Conservation (phyloP, 2,329 filamentous ascomycete species). For the Colletotrichum sansevieriae region DNA sequence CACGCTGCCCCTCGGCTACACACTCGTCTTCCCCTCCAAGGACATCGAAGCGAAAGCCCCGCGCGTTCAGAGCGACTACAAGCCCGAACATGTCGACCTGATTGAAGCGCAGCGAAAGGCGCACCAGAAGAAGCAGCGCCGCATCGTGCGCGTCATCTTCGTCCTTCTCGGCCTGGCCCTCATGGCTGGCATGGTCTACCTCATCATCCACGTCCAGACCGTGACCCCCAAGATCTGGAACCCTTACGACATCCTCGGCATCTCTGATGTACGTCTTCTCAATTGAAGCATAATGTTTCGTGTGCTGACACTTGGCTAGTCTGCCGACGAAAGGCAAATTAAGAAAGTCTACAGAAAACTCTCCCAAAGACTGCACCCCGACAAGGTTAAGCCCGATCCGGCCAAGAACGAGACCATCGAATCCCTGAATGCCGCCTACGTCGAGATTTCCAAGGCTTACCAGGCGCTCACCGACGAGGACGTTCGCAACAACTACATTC, state of each 20-base stretch:
- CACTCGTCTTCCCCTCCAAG: slow-evolving; percentile 82
- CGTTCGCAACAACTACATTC: slow-evolving; percentile 94
- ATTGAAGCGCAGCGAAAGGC: slow-evolving; percentile 86
- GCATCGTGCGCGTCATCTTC: slow-evolving; percentile 84
- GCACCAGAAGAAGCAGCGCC: slow-evolving; percentile 90
- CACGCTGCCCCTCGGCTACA: slow-evolving; percentile 91
- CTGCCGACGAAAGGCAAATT: slow-evolving; percentile 88
- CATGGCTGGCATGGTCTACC: slow-evolving; percentile 92
- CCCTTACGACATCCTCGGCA: slow-evolving; percentile 92
- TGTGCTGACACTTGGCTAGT: slow-evolving; percentile 55
- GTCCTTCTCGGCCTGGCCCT: slow-evolving; percentile 83
- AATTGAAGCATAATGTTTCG: not conserved
- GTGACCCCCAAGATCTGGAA: slow-evolving; percentile 88
- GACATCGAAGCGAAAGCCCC: slow-evolving; percentile 84
- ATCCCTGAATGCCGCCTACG: slow-evolving; percentile 86
- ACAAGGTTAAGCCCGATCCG: slow-evolving; percentile 88
- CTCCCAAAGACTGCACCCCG: slow-evolving; percentile 89
- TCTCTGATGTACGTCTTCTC: slow-evolving; percentile 75
- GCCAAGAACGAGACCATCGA: slow-evolving; percentile 92
- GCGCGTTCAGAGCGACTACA: slow-evolving; percentile 85
- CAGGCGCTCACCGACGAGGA: slow-evolving; percentile 98
- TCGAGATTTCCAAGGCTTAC: slow-evolving; percentile 97
- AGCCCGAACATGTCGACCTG: slow-evolving; percentile 84
- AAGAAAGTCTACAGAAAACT: slow-evolving; percentile 91
- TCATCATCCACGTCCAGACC: slow-evolving; percentile 84